Conservation (phyloP, 176 grass and related monocot species). For the Dendrocalamus sinicus region DNA sequence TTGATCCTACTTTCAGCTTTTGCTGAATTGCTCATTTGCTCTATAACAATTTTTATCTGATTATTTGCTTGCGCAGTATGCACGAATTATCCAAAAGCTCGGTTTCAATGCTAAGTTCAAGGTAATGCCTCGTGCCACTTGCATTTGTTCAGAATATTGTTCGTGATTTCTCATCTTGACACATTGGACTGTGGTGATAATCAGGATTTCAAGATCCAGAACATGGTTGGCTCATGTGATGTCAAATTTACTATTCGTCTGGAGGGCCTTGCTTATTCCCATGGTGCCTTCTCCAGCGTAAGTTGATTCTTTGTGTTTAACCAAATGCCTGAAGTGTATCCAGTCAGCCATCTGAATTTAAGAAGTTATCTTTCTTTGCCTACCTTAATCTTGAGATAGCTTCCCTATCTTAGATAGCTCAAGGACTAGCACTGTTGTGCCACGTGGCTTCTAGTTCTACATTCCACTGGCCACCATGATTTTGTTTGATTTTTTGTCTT, state of each 20-base stretch:
- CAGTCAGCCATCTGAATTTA: background rate
- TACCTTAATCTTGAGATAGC: background rate
- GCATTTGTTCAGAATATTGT: background rate
- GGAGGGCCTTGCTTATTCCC: slow-evolving; percentile 76
- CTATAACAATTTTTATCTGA: slow-evolving; percentile 32
- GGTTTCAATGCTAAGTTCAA: slow-evolving; percentile 73
- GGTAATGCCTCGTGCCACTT: slow-evolving; percentile 41
- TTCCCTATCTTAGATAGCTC: background rate
- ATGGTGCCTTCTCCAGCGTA: slow-evolving; percentile 80
- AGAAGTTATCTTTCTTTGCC: background rate
- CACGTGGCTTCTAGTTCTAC: background rate
- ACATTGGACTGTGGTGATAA: background rate
- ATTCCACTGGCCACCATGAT: background rate
- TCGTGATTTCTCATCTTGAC: background rate
- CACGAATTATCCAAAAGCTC: slow-evolving; percentile 84
- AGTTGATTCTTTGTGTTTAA: slow-evolving; percentile 43
- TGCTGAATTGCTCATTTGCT: slow-evolving; percentile 16
- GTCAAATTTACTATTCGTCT: slow-evolving; percentile 82
- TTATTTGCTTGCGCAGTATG: slow-evolving; percentile 60
- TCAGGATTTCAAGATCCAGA: slow-evolving; percentile 93
- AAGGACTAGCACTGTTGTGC: background rate
- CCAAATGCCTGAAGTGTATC: background rate
- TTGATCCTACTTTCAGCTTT: slow-evolving; percentile 20
- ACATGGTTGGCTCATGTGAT: slow-evolving; percentile 86
- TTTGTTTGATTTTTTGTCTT: background rate